Conservation (phyloP, 805 yeast genomes). For the Yarrowia yakushimensis region DNA sequence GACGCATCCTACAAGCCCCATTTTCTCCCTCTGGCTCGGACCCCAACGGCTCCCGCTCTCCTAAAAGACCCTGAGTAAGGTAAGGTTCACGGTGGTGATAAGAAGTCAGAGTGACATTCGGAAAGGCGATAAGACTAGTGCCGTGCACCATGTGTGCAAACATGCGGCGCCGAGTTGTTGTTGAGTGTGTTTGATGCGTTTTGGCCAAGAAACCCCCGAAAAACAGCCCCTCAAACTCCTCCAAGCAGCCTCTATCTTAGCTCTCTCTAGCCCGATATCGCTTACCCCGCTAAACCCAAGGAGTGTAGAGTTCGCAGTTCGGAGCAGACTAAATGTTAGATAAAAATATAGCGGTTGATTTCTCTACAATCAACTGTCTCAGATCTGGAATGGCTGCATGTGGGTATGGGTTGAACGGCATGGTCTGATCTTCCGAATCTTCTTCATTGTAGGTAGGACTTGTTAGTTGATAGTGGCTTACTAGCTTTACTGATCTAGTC, state of each 20-base stretch:
- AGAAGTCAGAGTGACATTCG: neutral
- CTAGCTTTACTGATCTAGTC: too few relatives aligned
- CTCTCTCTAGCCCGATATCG: neutral
- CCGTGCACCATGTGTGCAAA: neutral
- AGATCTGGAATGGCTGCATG: neutral
- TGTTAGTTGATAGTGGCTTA: too few relatives aligned
- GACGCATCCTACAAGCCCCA: neutral
- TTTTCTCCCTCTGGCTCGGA: neutral
- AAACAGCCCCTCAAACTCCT: too few relatives aligned
- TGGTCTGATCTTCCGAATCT: too few relatives aligned
- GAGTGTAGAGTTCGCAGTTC: slow-evolving; percentile 12
- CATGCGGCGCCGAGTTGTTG: too few relatives aligned
- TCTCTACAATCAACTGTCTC: neutral
- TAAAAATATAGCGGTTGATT: too few relatives aligned
- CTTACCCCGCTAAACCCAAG: slow-evolving; percentile 20
- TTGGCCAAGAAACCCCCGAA: too few relatives aligned
- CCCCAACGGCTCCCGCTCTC: neutral
- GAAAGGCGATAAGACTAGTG: neutral
- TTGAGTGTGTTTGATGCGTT: neutral
- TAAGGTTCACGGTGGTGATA: neutral
- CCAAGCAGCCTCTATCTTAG: too few relatives aligned
- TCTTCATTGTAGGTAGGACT: too few relatives aligned
- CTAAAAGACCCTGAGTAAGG: neutral
- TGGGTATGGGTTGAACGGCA: too few relatives aligned
- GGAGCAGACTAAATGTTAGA: too few relatives aligned